These are phyloP conservation scores for Solanum hybrid DNA, from an alignment of 305 asterid genomes.

Conservation along the genomic window DNA sequence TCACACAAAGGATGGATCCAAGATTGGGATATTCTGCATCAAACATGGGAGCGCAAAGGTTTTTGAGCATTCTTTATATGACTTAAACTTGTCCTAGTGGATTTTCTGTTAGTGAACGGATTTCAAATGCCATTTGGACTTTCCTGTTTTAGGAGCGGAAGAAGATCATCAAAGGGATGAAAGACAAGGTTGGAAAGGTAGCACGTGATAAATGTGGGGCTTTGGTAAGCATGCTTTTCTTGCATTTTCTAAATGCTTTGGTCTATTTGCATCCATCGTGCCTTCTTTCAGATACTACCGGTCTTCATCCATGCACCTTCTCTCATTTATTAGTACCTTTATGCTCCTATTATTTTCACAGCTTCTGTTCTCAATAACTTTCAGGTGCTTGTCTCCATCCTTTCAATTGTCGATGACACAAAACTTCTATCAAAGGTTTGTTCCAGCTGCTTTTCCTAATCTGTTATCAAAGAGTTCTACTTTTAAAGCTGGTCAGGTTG, in stretches of 20 bases:
- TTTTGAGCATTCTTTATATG: neutral
- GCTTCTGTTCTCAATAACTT: neutral
- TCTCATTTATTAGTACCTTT: neutral
- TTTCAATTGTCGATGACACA: conserved; percentile 91
- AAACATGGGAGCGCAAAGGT: conserved; percentile 97
- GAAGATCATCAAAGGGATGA: conserved; percentile 89
- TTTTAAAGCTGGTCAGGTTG: neutral
- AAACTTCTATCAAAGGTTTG: conserved; percentile 82
- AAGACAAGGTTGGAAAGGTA: conserved; percentile 62
- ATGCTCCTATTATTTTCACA: neutral
- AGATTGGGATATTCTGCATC: conserved; percentile 68
- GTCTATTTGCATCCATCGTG: neutral
- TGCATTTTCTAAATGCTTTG: neutral
- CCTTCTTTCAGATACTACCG: neutral
- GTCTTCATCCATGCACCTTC: neutral
- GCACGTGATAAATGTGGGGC: conserved; percentile 69
- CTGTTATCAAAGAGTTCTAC: neutral
- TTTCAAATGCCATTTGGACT: neutral
- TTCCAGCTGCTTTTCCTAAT: conserved; percentile 3
- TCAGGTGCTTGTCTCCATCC: conserved; percentile 73
- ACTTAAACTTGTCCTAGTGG: neutral
- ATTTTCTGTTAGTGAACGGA: neutral
- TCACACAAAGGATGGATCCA: conserved; percentile 84
- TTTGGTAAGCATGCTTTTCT: conserved; percentile 34
- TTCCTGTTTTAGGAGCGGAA: conserved; percentile 68